A percentile compares a stretch with the other conserved stretches of the same genome.
Conservation (phyloP, 345 rosid species). For the Psidium friedrichsthalianum region DNA sequence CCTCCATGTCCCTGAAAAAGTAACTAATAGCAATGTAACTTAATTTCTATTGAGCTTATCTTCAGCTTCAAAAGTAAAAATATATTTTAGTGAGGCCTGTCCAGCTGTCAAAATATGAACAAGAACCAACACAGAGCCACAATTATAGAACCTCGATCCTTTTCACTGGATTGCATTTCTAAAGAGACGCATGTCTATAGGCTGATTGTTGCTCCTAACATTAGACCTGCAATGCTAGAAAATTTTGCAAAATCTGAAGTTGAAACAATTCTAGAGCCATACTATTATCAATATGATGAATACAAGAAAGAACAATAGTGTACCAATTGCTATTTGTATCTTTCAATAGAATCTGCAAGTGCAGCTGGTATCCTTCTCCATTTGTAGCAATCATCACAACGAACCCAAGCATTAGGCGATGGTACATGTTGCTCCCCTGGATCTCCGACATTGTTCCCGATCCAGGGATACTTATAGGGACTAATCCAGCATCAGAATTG, state of each 20-base stretch:
- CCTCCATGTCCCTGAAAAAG: not conserved
- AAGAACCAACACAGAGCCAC: not conserved
- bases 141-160: not conserved
- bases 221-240: not conserved
- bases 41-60: not conserved
- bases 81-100: not conserved
- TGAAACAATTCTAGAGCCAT: not conserved
- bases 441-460: constrained; percentile 20
- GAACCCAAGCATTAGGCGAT: constrained; percentile 78
- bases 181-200: not conserved
- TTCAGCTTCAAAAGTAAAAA: not conserved
- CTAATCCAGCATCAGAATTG: constrained; percentile 7
- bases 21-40: not conserved
- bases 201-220: not conserved
- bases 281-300: not conserved
- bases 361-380: constrained; percentile 88
- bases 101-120: not conserved
- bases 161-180: not conserved
- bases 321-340: constrained; percentile 75
- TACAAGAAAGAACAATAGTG: constrained; percentile 1
- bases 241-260: not conserved
- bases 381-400: constrained; percentile 86
- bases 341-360: constrained; percentile 53
- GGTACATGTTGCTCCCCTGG: constrained; percentile 27
- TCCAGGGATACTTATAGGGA: constrained; percentile 19